Percentiles rank a stretch among this genome's conserved stretches.
Conservation (phyloP, 2,329 filamentous ascomycete species). For the Cryphonectria carpinicola region DNA sequence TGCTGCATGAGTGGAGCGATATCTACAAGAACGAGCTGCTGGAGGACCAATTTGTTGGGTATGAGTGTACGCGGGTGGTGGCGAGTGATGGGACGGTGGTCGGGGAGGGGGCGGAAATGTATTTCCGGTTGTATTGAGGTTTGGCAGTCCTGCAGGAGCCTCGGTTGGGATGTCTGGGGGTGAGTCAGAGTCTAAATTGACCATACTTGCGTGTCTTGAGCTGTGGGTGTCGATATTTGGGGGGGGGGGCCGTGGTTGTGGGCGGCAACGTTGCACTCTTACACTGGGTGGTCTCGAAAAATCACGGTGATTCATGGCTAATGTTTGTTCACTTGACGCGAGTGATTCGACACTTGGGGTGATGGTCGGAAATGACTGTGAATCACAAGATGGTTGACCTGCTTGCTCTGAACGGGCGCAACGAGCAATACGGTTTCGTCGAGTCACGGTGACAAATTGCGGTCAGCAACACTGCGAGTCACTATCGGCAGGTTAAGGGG, state of each 20-base stretch:
- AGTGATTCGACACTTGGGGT: neutral
- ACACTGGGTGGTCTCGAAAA: neutral
- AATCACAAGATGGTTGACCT: neutral
- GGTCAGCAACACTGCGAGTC: neutral
- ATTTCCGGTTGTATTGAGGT: neutral
- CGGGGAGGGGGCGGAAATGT: neutral
- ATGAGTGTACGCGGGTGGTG: neutral
- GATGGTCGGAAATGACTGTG: neutral
- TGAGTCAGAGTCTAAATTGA: neutral
- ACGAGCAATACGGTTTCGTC: neutral
- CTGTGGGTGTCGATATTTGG: too few species aligned
- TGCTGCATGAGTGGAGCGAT: neutral
- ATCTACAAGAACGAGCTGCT: conserved; percentile 1
- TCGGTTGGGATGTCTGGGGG: neutral
- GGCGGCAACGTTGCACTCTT: too few species aligned
- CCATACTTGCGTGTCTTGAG: neutral
- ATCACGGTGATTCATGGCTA: neutral
- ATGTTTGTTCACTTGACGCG: neutral
- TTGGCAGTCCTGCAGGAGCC: neutral
- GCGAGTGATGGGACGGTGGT: neutral
- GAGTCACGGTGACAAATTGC: neutral
- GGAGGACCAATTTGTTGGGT: neutral
- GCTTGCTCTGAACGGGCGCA: neutral
- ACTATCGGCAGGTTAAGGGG: neutral
- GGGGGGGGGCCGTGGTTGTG: too few species aligned